Evolutionary conservation across 805 yeast species (phyloP), one percentile per base, ranked within the genome.

Genomic region (Hanseniaspora opuntiae): DNA sequence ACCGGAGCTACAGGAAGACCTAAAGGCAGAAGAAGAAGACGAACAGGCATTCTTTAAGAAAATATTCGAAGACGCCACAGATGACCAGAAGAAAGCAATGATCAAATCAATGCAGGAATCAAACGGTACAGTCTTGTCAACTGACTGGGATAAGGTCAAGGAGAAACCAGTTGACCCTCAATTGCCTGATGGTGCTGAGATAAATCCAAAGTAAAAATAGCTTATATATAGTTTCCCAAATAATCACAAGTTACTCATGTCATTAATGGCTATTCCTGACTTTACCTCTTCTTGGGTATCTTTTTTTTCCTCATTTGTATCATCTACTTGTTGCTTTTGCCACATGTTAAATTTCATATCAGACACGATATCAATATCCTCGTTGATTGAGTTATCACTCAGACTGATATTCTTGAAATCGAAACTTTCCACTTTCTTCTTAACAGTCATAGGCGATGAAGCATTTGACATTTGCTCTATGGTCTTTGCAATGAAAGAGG

Each of bases 21-120:
- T 19, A 6, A 39, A 30, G 11, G 52, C 25, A 5, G 52, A 53
- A 38, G 45, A 44, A n/a, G 51, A 39, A 7, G 74, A 70, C 12
- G 72, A 70, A 16, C 74, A 69, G 25, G 81, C 73, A 1, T 89
- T 93, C 61, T 93, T 93, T 69, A 76, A 79, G 59, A 73, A 79
- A 58, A 63, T 93, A 11, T 93, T 84, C 68, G 74, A 75, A 28
- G 81, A 76, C 58, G 90, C 95, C 0, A 95, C 88, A 63, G 93
- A 84, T 8, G 96, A 93, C 61, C 82, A 95, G 0, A 73, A 72
- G 59, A 73, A 94, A 50, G 99, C 99, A 1, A 93, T 93, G 97
- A 84, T 86, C 95, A 93, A 93, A 69, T 86, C 96, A 52, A 93
- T 77, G 61, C 73, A 79, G n/a, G 96, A 93, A 67, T 85, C 95